Base-by-base conservation (phyloP, 805 yeast genomes). In the Ogataea dorogensis region DNA sequence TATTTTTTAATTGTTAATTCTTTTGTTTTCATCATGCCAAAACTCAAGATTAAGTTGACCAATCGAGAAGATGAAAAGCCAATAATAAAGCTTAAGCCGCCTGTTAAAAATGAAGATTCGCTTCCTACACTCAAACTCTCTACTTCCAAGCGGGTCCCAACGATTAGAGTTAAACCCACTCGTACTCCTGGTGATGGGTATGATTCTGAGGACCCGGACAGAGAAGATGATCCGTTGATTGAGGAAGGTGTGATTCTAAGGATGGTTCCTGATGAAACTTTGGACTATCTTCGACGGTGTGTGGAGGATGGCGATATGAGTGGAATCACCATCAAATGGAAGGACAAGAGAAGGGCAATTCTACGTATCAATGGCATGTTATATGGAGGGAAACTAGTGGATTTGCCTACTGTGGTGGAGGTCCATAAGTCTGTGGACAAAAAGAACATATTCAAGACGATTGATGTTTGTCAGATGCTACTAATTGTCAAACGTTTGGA, bases 171-270 rank as follows among this genome's bases (percentile, higher is more conserved):
- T 24, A 76, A 74, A 43, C 80, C 80, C 1, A 70, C 76, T 0
- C 68, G 95, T 49, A 70, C 81, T 3, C 93, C 95, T 0, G 96
- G 96, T 4, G 96, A 91, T 50, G 98, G 98, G 1, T 91, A 91
- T 59, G 98, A 91, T 55, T 83, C 95, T 2, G 98, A 91, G 52
- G 97, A 95, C 13, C 95, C 96, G 0, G 98, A 91, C 47, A 67
- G 86, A 17, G 98, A 93, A 56, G 96, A 88, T 42, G 97, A 93
- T 54, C 98, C 98, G 1, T 64, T 87, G 43, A 67, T 87, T 7
- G 98, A 93, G 54, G 95, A 86, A 47, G 95, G 93, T 0, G 70
- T 93, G 1, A 69, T 88, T 1, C 58, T 93, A 27, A 70, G 98
- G 36, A 79, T 91, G 64, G 46, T 80, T n/a, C 64, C 68, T 1